These are phyloP conservation scores for Pseudogymnoascus sp. DNA, from an alignment of 2,329 filamentous ascomycete genomes.

Conservation along the genomic window DNA sequence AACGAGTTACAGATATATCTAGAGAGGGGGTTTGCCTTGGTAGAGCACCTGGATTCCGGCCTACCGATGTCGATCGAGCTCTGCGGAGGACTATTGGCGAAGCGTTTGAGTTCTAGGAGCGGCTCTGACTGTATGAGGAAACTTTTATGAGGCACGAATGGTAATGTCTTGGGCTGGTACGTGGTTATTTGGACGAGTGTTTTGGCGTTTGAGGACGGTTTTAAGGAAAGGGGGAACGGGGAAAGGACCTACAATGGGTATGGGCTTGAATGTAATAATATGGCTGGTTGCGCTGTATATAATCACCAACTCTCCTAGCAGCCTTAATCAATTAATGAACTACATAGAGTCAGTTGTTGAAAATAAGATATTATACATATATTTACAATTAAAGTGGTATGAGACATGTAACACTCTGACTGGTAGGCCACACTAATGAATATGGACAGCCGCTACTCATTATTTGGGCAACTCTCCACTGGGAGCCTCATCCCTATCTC, in stretches of 20 bases:
- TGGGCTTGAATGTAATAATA: not conserved
- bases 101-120: not conserved
- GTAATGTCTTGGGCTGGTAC: not conserved
- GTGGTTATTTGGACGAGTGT: not conserved
- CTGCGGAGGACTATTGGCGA: conserved; percentile 16
- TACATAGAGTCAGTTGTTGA: not conserved
- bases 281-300: not conserved
- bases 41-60: conserved; percentile 26
- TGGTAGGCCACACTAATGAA: not conserved
- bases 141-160: not conserved
- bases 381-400: not conserved
- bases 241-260: not conserved
- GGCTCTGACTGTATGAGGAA: not conserved
- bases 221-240: not conserved
- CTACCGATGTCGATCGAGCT: conserved; percentile 28
- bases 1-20: conserved; percentile 22
- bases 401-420: not conserved
- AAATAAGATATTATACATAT: not conserved
- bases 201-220: not conserved
- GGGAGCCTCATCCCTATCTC: not conserved
- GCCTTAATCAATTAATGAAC: not conserved
- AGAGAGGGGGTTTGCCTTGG: conserved; percentile 26
- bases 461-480: not conserved
- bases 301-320: not conserved
- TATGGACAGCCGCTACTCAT: not conserved